Percentiles rank a stretch among this genome's conserved stretches.
phyloP scores from a whole-genome alignment of 805 yeast species.

The Candida vartiovaarae region DNA sequence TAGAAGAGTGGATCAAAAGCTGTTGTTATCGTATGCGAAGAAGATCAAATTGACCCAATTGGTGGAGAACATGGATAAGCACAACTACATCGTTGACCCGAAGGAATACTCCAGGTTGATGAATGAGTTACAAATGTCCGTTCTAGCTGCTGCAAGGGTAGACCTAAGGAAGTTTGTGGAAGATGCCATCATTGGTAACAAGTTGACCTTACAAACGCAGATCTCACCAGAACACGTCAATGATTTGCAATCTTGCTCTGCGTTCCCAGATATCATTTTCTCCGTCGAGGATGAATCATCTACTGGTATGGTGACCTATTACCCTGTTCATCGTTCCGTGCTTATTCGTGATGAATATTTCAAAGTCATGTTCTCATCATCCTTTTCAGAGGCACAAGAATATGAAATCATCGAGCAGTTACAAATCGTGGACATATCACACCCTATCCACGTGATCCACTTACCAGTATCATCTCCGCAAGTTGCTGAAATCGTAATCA shows the following conservation, averaged over 20 bases:
- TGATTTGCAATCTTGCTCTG: constrained; percentile 11
- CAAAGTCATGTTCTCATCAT: constrained; percentile 52
- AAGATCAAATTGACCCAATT: constrained; percentile 31
- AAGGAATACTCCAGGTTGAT: constrained; percentile 27
- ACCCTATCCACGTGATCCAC: constrained; percentile 25
- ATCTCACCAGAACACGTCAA: constrained; percentile 6
- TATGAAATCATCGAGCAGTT: constrained; percentile 8
- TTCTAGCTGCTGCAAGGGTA: constrained; percentile 16
- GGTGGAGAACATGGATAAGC: constrained; percentile 26
- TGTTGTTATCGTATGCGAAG: constrained; percentile 27
- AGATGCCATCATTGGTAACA: constrained; percentile 13
- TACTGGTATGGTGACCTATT: constrained; percentile 24
- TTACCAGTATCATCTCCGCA: constrained; percentile 25
- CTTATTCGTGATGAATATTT: constrained; percentile 58
- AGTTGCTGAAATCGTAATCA: constrained; percentile 44
- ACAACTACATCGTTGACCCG: constrained; percentile 23
- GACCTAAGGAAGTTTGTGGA: constrained; percentile 16
- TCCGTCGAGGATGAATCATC: constrained; percentile 28
- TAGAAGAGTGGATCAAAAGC: constrained; percentile 22
- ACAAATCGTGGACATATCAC: constrained; percentile 8
- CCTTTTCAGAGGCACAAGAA: constrained; percentile 31
- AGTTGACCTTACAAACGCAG: constrained; percentile 2
- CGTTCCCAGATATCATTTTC: constrained; percentile 43
- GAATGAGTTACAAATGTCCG: constrained; percentile 21
- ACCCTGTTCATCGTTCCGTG: constrained; percentile 61